Base-by-base conservation (phyloP, 306 rosid species). In the Acacia melanoxylon region DNA sequence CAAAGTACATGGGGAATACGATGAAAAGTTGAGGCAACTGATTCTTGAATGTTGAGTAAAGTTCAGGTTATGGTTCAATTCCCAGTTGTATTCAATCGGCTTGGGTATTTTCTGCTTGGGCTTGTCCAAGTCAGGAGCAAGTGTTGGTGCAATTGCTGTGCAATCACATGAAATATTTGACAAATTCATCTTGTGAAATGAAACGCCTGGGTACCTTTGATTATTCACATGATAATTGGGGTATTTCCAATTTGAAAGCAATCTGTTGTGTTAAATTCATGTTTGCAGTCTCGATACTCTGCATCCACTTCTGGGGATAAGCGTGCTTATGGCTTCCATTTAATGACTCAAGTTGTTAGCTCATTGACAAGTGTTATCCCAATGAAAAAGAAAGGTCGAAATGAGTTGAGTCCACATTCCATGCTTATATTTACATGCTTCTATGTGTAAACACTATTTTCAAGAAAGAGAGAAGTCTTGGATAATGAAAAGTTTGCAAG, bases 81-180 rank as follows among this genome's bases (percentile, higher is more conserved):
- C 15, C 54, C 51, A 17, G 8, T 20, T 29, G 46, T 4, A 6
- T 45, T 29, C 13, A 14, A 5, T 20, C 1, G 20, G 1, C 25
- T 37, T 29, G 33, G 11, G 20, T 10, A 46, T 9, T 37, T 22
- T 59, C 35, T 20, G n/a, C 71, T 62, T 42, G 74, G 45, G 8
- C 75, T 67, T n/a, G 29, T 74, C 79, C 67, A 24, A 76, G n/a
- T 48, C 20, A 69, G 48, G 15, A 74, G 79, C 33, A n/a, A 41
- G 6, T 42, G 31, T 42, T 70, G 75, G 54, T 2, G 75, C 52
- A 24, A 42, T 68, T 45, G 46, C 46, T 37, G 71, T 68, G 37
- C 72, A 1, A 10, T 68, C 51, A 20, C 51, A 3, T 41, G 4
- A 41, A 42, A 9, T 58, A 2, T 42, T 69, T 42, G 51, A 69